Base-by-base conservation (phyloP, 805 yeast genomes). In the Zygosaccharomyces rouxii region DNA sequence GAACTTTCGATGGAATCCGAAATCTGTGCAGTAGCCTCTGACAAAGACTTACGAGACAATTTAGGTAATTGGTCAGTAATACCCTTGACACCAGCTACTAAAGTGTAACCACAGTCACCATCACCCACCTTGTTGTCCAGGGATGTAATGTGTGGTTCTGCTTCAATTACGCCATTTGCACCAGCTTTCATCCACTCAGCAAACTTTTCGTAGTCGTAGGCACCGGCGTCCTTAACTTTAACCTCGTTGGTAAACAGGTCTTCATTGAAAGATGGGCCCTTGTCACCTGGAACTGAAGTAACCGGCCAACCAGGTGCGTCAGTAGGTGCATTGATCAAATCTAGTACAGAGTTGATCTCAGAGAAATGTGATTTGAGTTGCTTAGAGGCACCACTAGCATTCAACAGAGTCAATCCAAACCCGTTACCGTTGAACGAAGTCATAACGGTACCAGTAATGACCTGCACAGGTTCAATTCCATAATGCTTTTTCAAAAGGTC, bases 51-150 rank as follows among this genome's bases (percentile, higher is more conserved):
- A 23, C 67, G 64, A 26, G 75, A 69, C 25, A 77, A 58, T 7
- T 66, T 56, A 7, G 73, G 70, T 41, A 88, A 68, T 18, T 80
- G 79, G 9, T 74, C 70, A 38, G 80, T 66, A 38, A 90, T 77
- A 1, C 86, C 89, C 47, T 82, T 75, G 25, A 89, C 94, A 35
- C 97, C 98, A 21, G 80, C 76, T 11, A 82, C 87, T 52, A 90
- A 71, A 0, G 97, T 90, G 59, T 88, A 94, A 35, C 98, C 98
- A 69, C 97, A 90, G 64, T 90, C 98, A 58, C 98, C 98, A 66
- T 90, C 98, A 49, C 98, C 98, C 1, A 92, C 97, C 55, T 81
- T 75, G 1, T 95, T 85, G 60, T 90, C 98, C 56, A 86, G 82
- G 47, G 80, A 76, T 1, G 97, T 90, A 60, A 90, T 84, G 58